Percentiles rank a stretch among this genome's conserved stretches.
phyloP scores from a whole-genome alignment of 1,284 basidiomycete genomes.

The Farysia itapuensis region DNA sequence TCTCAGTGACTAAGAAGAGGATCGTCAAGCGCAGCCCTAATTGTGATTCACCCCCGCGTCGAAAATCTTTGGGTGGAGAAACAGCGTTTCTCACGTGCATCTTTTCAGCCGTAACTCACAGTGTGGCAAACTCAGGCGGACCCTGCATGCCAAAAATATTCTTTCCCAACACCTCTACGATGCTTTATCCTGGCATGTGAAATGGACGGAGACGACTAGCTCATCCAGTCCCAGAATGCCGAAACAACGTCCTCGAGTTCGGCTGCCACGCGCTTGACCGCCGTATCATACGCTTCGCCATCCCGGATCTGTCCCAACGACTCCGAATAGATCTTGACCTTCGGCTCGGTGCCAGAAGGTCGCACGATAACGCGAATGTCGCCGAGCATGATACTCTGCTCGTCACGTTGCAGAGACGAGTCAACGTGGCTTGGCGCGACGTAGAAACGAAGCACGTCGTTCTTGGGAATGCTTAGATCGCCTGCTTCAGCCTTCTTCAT shows the following conservation, averaged over 20 bases:
- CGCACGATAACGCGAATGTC: conserved; percentile 47
- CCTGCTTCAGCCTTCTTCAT: conserved; percentile 30
- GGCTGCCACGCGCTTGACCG: conserved; percentile 20
- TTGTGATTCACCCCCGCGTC: no score
- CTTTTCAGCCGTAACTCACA: no score
- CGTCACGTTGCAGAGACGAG: conserved; percentile 3
- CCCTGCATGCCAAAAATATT: no score
- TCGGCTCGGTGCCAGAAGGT: conserved; percentile 49
- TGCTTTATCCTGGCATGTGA: no score
- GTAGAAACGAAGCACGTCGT: conserved; percentile 52
- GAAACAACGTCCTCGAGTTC: conserved; percentile 38
- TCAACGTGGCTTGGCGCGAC: conserved; percentile 25
- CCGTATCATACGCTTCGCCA: conserved; percentile 27
- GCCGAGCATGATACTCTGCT: conserved; percentile 40
- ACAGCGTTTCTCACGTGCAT: conserved; percentile 1
- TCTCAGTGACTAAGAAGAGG: no score
- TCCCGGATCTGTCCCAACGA: conserved; percentile 31
- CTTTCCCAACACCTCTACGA: no score
- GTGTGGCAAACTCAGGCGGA: no score
- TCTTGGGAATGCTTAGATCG: conserved; percentile 41
- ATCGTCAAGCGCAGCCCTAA: no score
- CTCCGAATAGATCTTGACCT: conserved; percentile 53
- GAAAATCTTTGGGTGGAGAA: no score
- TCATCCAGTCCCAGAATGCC: conserved; percentile 47
- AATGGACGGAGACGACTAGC: conserved; percentile 7